Percentiles rank a stretch among this genome's conserved stretches.
These are phyloP conservation scores for Begonia fuchsioides DNA, from an alignment of 306 rosid species.

Conservation along the genomic window DNA sequence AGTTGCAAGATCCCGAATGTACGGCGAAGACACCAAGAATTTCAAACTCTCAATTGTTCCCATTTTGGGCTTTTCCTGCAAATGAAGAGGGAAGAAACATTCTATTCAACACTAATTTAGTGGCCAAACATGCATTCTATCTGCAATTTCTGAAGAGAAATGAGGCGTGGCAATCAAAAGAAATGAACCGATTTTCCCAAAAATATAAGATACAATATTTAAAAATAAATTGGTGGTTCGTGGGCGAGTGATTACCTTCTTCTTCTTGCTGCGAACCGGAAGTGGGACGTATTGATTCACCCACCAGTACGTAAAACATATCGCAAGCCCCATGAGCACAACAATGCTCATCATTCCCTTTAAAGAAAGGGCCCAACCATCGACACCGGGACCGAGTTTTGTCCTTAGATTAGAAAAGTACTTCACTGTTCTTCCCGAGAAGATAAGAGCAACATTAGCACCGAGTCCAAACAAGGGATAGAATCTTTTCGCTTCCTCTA, in stretches of 20 bases:
- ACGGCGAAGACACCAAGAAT: slow-evolving; percentile 84
- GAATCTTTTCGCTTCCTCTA: slow-evolving; percentile 83
- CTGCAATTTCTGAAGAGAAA: too few species aligned
- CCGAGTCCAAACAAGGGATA: slow-evolving; percentile 93
- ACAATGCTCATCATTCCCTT: slow-evolving; percentile 93
- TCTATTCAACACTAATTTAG: background rate
- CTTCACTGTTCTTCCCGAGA: slow-evolving; percentile 88
- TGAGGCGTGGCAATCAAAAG: too few species aligned
- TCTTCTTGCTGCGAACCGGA: slow-evolving; percentile 83
- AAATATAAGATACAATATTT: too few species aligned
- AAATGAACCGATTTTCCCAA: too few species aligned
- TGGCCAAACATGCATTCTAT: too few species aligned
- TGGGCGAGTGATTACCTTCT: slow-evolving; percentile 49
- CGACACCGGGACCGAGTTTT: slow-evolving; percentile 80
- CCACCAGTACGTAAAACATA: slow-evolving; percentile 88
- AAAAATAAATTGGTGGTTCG: background rate
- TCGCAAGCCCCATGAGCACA: slow-evolving; percentile 52
- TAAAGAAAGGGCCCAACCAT: slow-evolving; percentile 91
- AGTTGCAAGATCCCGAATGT: slow-evolving; percentile 93
- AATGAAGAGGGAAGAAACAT: background rate
- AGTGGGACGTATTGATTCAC: slow-evolving; percentile 64
- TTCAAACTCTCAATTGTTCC: slow-evolving; percentile 97
- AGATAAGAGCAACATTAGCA: slow-evolving; percentile 79
- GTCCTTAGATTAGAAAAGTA: slow-evolving; percentile 76
- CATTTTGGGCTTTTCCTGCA: slow-evolving; percentile 86